These are phyloP conservation scores for Diaporthe ilicicola DNA, from an alignment of 2,329 filamentous ascomycete genomes.

Conservation along the genomic window DNA sequence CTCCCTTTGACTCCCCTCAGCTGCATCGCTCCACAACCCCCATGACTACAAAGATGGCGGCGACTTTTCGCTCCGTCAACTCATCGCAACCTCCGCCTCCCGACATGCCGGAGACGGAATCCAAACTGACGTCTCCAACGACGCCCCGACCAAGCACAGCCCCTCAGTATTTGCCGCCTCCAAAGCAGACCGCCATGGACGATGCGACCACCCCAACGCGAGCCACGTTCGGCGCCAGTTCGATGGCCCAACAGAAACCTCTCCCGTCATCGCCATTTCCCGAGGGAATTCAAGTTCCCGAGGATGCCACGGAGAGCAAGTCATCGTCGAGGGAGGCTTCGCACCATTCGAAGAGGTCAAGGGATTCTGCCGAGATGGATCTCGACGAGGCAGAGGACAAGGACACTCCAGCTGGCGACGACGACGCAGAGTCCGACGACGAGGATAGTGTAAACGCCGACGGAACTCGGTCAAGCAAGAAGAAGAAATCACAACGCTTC, in stretches of 20 bases:
- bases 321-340: slow-evolving; percentile 64
- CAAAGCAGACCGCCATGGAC: slow-evolving; percentile 46
- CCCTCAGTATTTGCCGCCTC: slow-evolving; percentile 35
- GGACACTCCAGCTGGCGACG: slow-evolving; percentile 52
- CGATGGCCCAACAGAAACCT: slow-evolving; percentile 59
- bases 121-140: slow-evolving; percentile 54
- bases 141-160: slow-evolving; percentile 47
- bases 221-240: slow-evolving; percentile 55
- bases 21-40: slow-evolving; percentile 13
- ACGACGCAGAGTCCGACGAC: slow-evolving; percentile 65
- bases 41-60: slow-evolving; percentile 52
- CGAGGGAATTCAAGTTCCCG: slow-evolving; percentile 55
- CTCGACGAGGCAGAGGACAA: slow-evolving; percentile 81
- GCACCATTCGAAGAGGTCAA: slow-evolving; percentile 67
- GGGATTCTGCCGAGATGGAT: slow-evolving; percentile 74
- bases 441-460: slow-evolving; percentile 71
- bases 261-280: slow-evolving; percentile 63
- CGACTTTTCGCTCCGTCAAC: slow-evolving; percentile 69
- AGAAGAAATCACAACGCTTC: slow-evolving; percentile 96
- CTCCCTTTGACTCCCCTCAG: slow-evolving; percentile 33
- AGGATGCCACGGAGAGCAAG: slow-evolving; percentile 53
- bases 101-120: slow-evolving; percentile 58
- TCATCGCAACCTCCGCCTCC: slow-evolving; percentile 53
- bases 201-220: slow-evolving; percentile 71
- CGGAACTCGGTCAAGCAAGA: slow-evolving; percentile 79